Evolutionary conservation across 768 basidiomycete species (phyloP).

Genomic region (Podaxis rugospora): DNA sequence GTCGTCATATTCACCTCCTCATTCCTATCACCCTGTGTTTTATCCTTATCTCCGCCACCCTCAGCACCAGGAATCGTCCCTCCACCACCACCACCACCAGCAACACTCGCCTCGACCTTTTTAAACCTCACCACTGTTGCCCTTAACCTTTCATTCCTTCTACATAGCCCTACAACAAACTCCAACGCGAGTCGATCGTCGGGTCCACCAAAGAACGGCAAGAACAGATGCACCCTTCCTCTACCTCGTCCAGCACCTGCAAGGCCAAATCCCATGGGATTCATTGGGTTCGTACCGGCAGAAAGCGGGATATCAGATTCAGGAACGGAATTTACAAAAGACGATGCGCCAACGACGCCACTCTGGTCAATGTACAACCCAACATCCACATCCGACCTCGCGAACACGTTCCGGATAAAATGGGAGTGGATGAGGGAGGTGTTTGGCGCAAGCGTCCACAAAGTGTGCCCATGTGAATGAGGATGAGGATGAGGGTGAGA

Average conservation of each 20-base stretch:
- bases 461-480: neutral
- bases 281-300: conserved; percentile 4
- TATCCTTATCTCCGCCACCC: conserved; percentile 22
- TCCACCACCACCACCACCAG: neutral
- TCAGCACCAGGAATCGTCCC: conserved; percentile 18
- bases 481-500: neutral
- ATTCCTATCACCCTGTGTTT: conserved; percentile 15
- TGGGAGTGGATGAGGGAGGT: conserved; percentile 65
- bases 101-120: conserved; percentile 34
- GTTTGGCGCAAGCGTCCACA: neutral
- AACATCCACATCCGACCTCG: conserved; percentile 67
- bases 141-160: conserved; percentile 50
- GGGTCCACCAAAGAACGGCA: conserved; percentile 93
- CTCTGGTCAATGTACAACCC: conserved; percentile 79
- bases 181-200: conserved; percentile 88
- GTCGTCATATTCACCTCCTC: conserved; percentile 39
- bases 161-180: conserved; percentile 79
- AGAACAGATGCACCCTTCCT: conserved; percentile 55
- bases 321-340: neutral
- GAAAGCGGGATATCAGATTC: neutral
- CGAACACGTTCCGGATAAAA: conserved; percentile 80
- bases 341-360: conserved; percentile 21
- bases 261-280: neutral
- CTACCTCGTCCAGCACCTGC: conserved; percentile 9
- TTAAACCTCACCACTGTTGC: conserved; percentile 73